Conservation (phyloP, 805 yeast genomes). For the Barnettozyma californica region DNA sequence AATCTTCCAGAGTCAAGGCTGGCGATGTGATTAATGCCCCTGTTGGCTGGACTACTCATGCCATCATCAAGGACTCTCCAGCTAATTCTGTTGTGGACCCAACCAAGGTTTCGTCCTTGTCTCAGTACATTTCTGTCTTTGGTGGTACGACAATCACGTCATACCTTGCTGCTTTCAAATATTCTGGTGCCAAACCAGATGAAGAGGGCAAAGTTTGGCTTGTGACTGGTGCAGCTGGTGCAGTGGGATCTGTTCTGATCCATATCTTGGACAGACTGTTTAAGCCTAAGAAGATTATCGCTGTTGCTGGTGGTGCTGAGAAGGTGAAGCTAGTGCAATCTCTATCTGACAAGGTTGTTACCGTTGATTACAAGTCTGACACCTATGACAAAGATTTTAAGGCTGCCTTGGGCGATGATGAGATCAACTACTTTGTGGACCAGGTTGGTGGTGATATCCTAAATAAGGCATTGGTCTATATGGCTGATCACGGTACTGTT, state of each 20-base stretch:
- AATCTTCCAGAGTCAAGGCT: constrained; percentile 31
- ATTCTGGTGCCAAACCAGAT: constrained; percentile 41
- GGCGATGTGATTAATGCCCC: constrained; percentile 41
- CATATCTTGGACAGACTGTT: constrained; percentile 51
- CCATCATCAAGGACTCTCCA: constrained; percentile 25
- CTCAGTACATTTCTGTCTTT: constrained; percentile 41
- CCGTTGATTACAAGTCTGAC: constrained; percentile 47
- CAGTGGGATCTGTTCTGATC: constrained; percentile 59
- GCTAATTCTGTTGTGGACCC: constrained; percentile 13
- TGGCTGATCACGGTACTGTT: constrained; percentile 38
- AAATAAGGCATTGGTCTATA: constrained; percentile 34
- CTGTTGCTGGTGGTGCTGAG: constrained; percentile 54
- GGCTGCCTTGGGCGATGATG: constrained; percentile 41
- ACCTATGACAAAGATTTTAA: constrained; percentile 32
- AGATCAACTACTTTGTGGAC: constrained; percentile 51
- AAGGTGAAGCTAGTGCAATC: constrained; percentile 50
- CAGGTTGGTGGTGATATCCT: constrained; percentile 60
- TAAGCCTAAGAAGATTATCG: constrained; percentile 52
- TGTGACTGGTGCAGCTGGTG: constrained; percentile 66
- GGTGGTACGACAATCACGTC: constrained; percentile 63
- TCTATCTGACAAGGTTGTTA: constrained; percentile 47
- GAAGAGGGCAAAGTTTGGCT: constrained; percentile 40
- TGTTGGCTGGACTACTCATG: constrained; percentile 45
- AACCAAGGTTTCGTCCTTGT: constrained; percentile 25
- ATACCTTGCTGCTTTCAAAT: constrained; percentile 45